Conservation (phyloP, 768 basidiomycete species). For the Tylopilus sp. region DNA sequence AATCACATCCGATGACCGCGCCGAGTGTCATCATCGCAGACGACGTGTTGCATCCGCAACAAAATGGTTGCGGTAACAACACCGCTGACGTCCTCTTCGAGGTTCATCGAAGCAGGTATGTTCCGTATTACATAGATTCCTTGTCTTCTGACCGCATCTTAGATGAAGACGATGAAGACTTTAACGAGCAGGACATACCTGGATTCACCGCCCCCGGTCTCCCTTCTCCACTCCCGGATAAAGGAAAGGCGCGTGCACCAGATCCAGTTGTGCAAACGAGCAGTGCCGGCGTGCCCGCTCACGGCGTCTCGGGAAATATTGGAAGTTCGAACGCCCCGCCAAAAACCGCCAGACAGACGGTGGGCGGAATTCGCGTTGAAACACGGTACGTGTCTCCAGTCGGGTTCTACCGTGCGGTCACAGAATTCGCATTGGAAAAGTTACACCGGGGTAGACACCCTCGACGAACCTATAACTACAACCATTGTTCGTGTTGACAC, state of each 20-base stretch:
- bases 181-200: slow-evolving; percentile 80
- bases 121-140: neutral
- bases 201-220: slow-evolving; percentile 68
- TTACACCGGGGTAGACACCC: slow-evolving; percentile 80
- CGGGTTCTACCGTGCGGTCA: neutral
- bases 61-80: slow-evolving; percentile 35
- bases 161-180: slow-evolving; percentile 74
- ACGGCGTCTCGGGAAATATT: slow-evolving; percentile 68
- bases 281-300: slow-evolving; percentile 30
- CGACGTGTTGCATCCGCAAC: neutral
- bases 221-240: slow-evolving; percentile 46
- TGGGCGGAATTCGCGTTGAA: slow-evolving; percentile 88
- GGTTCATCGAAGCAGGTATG: slow-evolving; percentile 78
- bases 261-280: slow-evolving; percentile 47
- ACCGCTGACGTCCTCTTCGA: slow-evolving; percentile 60
- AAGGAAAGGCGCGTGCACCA: slow-evolving; percentile 68
- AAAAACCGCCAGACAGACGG: slow-evolving; percentile 52
- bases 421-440: slow-evolving; percentile 24
- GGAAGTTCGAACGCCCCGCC: slow-evolving; percentile 45
- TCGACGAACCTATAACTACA: slow-evolving; percentile 86
- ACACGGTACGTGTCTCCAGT: slow-evolving; percentile 56
- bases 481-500: slow-evolving; percentile 70
- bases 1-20: slow-evolving; percentile 6
- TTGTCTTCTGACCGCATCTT: slow-evolving; percentile 3
- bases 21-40: neutral